A percentile compares a stretch with the other conserved stretches of the same genome.
These are phyloP conservation scores for Pelargonium cotyledonis DNA, from an alignment of 441 rosid species.

Conservation along the genomic window DNA sequence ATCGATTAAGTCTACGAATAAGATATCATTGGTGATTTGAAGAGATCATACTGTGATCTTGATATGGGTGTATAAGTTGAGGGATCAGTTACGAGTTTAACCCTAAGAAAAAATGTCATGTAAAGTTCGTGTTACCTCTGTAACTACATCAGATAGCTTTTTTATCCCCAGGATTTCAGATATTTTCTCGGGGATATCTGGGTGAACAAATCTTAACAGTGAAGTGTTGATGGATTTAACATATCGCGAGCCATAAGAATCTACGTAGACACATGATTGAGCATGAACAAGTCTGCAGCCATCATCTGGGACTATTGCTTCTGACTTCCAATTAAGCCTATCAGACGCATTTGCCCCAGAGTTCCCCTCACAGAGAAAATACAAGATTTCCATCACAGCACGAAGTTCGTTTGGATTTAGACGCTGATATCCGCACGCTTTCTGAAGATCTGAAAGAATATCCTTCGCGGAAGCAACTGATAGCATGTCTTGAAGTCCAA, in stretches of 20 bases:
- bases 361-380: conserved; percentile 57
- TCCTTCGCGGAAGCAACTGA: conserved; percentile 69
- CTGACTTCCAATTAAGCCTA: conserved; percentile 37
- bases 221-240: conserved; percentile 64
- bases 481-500: conserved; percentile 83
- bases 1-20: too few species aligned
- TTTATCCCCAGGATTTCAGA: conserved; percentile 64
- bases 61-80: too few species aligned
- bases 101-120: conserved; percentile 3
- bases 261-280: conserved; percentile 67
- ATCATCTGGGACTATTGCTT: conserved; percentile 85
- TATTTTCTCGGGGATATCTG: conserved; percentile 70
- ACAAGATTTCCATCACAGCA: conserved; percentile 86
- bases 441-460: conserved; percentile 68
- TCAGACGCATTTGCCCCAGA: conserved; percentile 30
- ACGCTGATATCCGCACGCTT: conserved; percentile 82
- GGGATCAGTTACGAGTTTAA: too few species aligned
- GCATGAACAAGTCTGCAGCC: conserved; percentile 95
- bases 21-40: too few species aligned
- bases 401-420: conserved; percentile 95
- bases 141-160: conserved; percentile 85
- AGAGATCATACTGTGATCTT: too few species aligned
- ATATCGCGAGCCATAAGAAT: conserved; percentile 74
- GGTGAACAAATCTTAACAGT: conserved; percentile 84
- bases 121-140: conserved; percentile 50